These are phyloP conservation scores for Pseudopithomyces maydicus DNA, from an alignment of 2,329 filamentous ascomycete genomes.

Conservation along the genomic window DNA sequence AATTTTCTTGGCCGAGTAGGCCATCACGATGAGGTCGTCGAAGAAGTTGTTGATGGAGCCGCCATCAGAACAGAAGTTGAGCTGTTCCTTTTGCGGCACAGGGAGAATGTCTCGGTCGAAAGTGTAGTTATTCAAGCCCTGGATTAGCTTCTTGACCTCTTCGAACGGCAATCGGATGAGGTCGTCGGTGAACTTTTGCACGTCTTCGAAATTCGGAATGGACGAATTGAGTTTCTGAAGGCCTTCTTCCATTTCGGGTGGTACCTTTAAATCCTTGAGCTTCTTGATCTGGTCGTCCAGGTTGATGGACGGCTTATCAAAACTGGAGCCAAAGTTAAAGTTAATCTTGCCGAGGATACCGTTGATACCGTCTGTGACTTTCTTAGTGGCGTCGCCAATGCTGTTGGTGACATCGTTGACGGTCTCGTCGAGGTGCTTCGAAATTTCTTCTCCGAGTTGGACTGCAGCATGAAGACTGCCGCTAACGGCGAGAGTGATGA, in stretches of 20 bases:
- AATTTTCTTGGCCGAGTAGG: constrained; percentile 71
- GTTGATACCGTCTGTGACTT: constrained; percentile 43
- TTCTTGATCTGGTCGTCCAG: constrained; percentile 67
- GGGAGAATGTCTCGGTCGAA: constrained; percentile 83
- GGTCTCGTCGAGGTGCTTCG: constrained; percentile 64
- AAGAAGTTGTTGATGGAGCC: constrained; percentile 86
- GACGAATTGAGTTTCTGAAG: constrained; percentile 75
- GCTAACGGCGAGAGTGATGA: constrained; percentile 81
- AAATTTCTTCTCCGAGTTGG: constrained; percentile 64
- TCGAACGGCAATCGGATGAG: constrained; percentile 82
- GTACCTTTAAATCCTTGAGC: constrained; percentile 72
- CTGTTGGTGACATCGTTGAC: constrained; percentile 63
- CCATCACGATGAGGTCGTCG: constrained; percentile 67
- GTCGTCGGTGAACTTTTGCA: constrained; percentile 79
- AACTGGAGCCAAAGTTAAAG: constrained; percentile 47
- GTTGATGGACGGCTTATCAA: constrained; percentile 62
- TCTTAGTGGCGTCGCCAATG: constrained; percentile 47
- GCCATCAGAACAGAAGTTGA: constrained; percentile 89
- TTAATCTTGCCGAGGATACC: constrained; percentile 48
- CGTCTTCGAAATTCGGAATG: constrained; percentile 81
- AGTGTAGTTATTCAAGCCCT: constrained; percentile 71
- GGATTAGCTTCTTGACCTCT: constrained; percentile 74
- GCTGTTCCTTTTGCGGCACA: constrained; percentile 77
- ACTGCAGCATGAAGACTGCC: constrained; percentile 76
- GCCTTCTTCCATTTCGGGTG: constrained; percentile 69